Evolutionary conservation across 768 basidiomycete species (phyloP), one percentile per base, ranked within the genome.

Genomic region (Rubroboletus satanas): DNA sequence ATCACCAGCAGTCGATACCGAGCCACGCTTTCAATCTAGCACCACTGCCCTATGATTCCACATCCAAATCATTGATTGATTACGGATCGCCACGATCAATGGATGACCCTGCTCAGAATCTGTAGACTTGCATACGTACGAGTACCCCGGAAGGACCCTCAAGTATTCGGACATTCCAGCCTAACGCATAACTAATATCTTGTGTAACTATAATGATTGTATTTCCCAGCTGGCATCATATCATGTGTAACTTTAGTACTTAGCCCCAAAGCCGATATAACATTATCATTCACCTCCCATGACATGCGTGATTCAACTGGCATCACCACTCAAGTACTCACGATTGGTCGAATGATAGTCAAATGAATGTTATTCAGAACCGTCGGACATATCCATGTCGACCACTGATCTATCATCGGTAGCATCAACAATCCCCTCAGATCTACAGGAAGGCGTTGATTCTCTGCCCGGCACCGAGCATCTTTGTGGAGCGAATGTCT

Each of bases 361-460:
- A 45, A 45, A 38, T 1, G 14, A 18, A 51, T 55, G 28, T 31
- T 44, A 68, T 49, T 68, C 68, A 17, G 65, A 57, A 28, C 61
- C 46, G 15, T 71, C 62, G 12, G 67, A 68, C 31, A 71, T 32
- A 23, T 69, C 69, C 69, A 68, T 68, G 26, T 71, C 69, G 5
- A 55, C 17, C 7, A 50, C 3, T 8, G 44, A 54, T 47, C 10
- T 4, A 42, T 61, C 54, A 29, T 68, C 53, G 5, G 15, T 32
- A 32, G 9, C 6, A 14, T 55, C 43, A 18, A n/a, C 18, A 38
- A 37, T 35, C 6, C 7, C 31, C 10, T 45, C 45, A 12, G 44
- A 39, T n/a, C 17, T 15, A 17, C 11, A 35, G 38, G 41, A 21
- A 21, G 51, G 37, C 0, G 33, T 21, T 8, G 46, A 37, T 33